Evolutionary conservation across 73 alveolate genomes (phyloP).

Genomic region (Durusdinium trenchii): DNA sequence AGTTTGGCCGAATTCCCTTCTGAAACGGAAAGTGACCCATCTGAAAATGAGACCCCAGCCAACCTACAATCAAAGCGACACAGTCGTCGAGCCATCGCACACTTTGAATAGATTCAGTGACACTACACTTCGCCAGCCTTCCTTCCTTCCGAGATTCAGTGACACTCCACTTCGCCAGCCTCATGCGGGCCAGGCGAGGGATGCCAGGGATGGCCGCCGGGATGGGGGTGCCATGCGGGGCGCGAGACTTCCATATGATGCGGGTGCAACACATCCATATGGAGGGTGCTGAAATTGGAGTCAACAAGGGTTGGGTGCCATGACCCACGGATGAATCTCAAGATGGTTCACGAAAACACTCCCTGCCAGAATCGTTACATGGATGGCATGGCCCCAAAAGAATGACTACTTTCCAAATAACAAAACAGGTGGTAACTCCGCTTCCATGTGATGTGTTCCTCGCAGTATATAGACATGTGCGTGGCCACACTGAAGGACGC

Average conservation of each 20-base stretch:
- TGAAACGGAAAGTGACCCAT: too few species aligned
- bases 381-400: not conserved
- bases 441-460: not conserved
- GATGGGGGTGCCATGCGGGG: not conserved
- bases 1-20: too few species aligned
- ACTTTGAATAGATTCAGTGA: too few species aligned
- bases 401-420: too few species aligned
- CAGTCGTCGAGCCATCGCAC: too few species aligned
- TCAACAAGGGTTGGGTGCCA: too few species aligned
- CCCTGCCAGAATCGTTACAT: not conserved
- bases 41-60: too few species aligned
- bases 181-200: constrained; percentile 1
- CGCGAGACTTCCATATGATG: not conserved
- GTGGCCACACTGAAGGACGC: too few species aligned
- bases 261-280: not conserved
- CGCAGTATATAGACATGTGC: too few species aligned
- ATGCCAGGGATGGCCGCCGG: not conserved
- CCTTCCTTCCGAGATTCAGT: not conserved
- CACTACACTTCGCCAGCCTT: too few species aligned
- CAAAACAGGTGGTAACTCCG: not conserved
- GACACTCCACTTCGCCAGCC: not conserved
- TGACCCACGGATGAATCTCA: not conserved
- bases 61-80: too few species aligned
- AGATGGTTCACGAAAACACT: not conserved
- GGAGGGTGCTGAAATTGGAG: too few species aligned